phyloP scores from a whole-genome alignment of 257 asterid genomes.

The Osmanthus fragrans region DNA sequence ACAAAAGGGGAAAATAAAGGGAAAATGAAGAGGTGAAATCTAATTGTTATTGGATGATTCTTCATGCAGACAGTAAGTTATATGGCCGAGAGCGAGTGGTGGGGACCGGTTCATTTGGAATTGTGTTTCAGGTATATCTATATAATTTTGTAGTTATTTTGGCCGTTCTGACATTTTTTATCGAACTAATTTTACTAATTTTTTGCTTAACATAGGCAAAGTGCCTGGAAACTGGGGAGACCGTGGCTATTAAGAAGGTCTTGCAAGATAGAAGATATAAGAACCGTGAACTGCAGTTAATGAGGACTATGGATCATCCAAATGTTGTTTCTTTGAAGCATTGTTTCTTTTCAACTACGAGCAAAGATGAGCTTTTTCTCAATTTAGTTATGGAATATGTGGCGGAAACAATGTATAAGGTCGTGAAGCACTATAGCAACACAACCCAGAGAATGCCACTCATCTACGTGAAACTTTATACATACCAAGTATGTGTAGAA shows the following conservation, averaged over 20 bases:
- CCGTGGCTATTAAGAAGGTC: conserved; percentile 94
- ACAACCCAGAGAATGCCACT: conserved; percentile 89
- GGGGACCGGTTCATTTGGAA: conserved; percentile 60
- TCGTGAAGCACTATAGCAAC: conserved; percentile 73
- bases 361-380: conserved; percentile 81
- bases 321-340: conserved; percentile 89
- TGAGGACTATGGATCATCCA: conserved; percentile 94
- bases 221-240: conserved; percentile 93
- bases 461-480: conserved; percentile 83
- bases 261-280: conserved; percentile 93
- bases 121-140: conserved; percentile 39
- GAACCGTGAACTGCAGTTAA: conserved; percentile 89
- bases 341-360: conserved; percentile 87
- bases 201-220: conserved; percentile 62
- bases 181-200: conserved; percentile 10
- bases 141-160: conserved; percentile 6
- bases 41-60: neutral
- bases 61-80: conserved; percentile 53
- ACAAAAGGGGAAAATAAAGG: neutral
- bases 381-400: conserved; percentile 97
- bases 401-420: conserved; percentile 77
- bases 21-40: neutral
- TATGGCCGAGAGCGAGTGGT: conserved; percentile 65
- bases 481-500: conserved; percentile 67
- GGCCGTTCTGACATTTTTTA: conserved; percentile 15